phyloP scores from a whole-genome alignment of 2,329 filamentous ascomycete species.

The Botrytis deweyae region DNA sequence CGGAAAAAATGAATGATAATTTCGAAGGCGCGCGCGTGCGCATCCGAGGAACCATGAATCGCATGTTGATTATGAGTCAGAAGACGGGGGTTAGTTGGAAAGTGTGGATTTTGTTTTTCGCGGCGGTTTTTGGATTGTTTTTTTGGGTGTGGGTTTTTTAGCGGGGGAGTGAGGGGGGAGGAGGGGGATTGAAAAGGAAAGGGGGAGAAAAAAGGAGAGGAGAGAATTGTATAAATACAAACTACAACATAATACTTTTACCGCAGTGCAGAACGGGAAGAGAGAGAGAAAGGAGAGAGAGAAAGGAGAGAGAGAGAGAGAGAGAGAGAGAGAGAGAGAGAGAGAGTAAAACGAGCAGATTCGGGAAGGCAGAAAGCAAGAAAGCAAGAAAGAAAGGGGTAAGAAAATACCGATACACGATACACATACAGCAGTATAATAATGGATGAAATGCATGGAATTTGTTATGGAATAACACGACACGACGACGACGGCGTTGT shows the following conservation, averaged over 20 bases:
- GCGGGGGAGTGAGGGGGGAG: not conserved
- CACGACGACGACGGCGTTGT: not conserved
- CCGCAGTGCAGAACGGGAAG: not conserved
- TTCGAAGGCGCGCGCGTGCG: constrained; percentile 84
- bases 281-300: not conserved
- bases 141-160: constrained; percentile 88
- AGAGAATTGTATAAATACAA: not conserved
- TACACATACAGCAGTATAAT: not conserved
- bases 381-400: not conserved
- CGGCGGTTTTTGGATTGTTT: constrained; percentile 78
- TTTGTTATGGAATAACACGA: not conserved
- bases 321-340: not conserved
- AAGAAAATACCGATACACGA: not conserved
- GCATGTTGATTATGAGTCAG: constrained; percentile 95
- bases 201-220: no score
- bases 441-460: not conserved
- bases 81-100: constrained; percentile 93
- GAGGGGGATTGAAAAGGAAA: no score
- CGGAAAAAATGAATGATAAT: constrained; percentile 92
- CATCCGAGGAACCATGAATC: constrained; percentile 89
- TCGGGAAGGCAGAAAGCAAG: not conserved
- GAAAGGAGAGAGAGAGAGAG: not conserved
- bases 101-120: constrained; percentile 89
- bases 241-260: not conserved
- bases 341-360: not conserved